phyloP scores from a whole-genome alignment of 768 basidiomycete genomes.

The Termitomyces sp. region DNA sequence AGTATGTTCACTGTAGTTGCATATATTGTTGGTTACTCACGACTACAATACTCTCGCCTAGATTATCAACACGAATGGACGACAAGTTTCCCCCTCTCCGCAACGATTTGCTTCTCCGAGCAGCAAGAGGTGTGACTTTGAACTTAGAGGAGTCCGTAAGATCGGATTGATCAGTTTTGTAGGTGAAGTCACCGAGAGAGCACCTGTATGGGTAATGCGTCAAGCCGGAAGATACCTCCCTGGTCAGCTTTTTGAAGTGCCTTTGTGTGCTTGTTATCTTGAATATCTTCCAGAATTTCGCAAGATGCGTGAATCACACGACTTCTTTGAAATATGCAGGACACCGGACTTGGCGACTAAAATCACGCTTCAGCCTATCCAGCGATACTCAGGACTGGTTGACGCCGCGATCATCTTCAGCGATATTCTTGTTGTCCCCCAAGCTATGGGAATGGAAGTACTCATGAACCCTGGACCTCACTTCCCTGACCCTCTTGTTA shows the following conservation, averaged over 20 bases:
- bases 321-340: slow-evolving; percentile 94
- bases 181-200: slow-evolving; percentile 85
- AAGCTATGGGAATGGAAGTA: slow-evolving; percentile 95
- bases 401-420: slow-evolving; percentile 98
- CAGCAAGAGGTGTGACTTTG: slow-evolving; percentile 64
- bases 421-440: slow-evolving; percentile 96
- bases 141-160: background rate
- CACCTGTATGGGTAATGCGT: slow-evolving; percentile 98
- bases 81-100: slow-evolving; percentile 63
- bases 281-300: slow-evolving; percentile 66
- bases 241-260: slow-evolving; percentile 42
- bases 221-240: slow-evolving; percentile 95
- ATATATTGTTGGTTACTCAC: background rate
- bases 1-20: background rate
- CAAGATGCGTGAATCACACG: slow-evolving; percentile 76
- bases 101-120: slow-evolving; percentile 87
- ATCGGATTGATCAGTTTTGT: slow-evolving; percentile 1
- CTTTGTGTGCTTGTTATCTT: background rate
- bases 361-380: slow-evolving; percentile 91
- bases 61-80: slow-evolving; percentile 23
- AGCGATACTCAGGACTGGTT: slow-evolving; percentile 77
- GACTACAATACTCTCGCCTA: background rate
- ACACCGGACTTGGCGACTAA: slow-evolving; percentile 85
- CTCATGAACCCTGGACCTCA: slow-evolving; percentile 90
- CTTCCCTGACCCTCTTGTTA: slow-evolving; percentile 82